A percentile compares a stretch with the other conserved stretches of the same genome.
Conservation (phyloP, 495 filamentous ascomycete genomes). For the Neurospora tetrasperma region DNA sequence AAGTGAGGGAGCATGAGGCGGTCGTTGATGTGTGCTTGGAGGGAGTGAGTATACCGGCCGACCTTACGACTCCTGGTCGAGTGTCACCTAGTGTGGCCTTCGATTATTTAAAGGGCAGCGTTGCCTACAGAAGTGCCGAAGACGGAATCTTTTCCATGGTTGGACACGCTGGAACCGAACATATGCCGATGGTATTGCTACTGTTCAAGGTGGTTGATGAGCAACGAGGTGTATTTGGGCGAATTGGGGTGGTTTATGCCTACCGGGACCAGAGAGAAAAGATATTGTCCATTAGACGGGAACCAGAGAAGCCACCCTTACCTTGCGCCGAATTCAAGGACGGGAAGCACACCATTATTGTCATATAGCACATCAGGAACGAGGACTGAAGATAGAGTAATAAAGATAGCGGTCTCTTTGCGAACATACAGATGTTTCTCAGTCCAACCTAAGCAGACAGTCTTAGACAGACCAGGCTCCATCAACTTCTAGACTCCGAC, state of each 20-base stretch:
- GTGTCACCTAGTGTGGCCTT: not conserved
- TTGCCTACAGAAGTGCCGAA: not conserved
- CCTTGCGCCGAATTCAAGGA: not conserved
- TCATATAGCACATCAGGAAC: not conserved
- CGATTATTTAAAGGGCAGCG: not conserved
- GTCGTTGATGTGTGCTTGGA: not conserved
- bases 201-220: not conserved
- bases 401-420: not conserved
- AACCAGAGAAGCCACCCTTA: not conserved
- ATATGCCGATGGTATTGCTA: fast-evolving
- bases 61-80: fast-evolving
- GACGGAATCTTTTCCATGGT: not conserved
- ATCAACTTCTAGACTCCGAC: not conserved
- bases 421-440: not conserved
- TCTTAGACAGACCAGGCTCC: not conserved
- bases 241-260: not conserved
- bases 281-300: not conserved
- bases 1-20: not conserved
- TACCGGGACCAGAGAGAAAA: not conserved
- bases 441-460: not conserved
- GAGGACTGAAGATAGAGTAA: not conserved
- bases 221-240: not conserved
- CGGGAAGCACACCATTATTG: not conserved
- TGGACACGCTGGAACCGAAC: not conserved
- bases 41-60: not conserved